Base-by-base conservation (phyloP, 768 basidiomycete genomes). In the Agaricus subrufescens region DNA sequence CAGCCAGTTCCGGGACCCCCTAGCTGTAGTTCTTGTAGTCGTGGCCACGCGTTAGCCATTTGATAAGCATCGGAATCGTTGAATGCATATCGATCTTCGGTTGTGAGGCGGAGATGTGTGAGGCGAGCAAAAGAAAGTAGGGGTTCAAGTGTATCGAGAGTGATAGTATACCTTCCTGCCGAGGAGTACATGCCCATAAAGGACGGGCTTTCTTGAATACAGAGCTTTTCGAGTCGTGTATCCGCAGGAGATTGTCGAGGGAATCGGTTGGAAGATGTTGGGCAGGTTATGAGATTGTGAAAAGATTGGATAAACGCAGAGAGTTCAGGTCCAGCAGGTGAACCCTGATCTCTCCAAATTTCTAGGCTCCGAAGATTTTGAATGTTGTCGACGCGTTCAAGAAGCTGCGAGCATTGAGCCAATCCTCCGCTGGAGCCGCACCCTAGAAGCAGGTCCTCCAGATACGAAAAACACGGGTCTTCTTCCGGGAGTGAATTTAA, bases 21-120 rank as follows among this genome's bases (percentile, higher is more conserved):
- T 23, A 56, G 30, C 29, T 50, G 46, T 5, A 56, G 31, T 31
- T 43, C n/a, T n/a, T 9, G 14, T 26, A 56, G 7, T 4, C 34
- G 23, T 12, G 40, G 54, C 54, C 54, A 56, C 26, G 47, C 54
- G 23, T 29, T 26, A 14, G 54, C 54, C 39, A 56, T 56, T 6
- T 25, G 15, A 15, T 12, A n/a, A n/a, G 54, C 54, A 14, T 56
- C 54, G 10, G 5, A 10, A 30, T 56, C 42, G 7, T 37, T 31
- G 14, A 56, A 23, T 5, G 54, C 15, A 38, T 40, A 56, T 8
- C 6, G 29, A 9, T 12, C 49, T 10, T 42, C 40, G 11, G 40
- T 25, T 7, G 29, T 9, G 3, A 56, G 12, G 27, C 5, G 39
- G 38, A 56, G 23, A 5, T 11, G 23, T 23, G 23, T 5, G 12